phyloP scores from a whole-genome alignment of 2,329 filamentous ascomycete species.

The Colletotrichum sansevieriae region DNA sequence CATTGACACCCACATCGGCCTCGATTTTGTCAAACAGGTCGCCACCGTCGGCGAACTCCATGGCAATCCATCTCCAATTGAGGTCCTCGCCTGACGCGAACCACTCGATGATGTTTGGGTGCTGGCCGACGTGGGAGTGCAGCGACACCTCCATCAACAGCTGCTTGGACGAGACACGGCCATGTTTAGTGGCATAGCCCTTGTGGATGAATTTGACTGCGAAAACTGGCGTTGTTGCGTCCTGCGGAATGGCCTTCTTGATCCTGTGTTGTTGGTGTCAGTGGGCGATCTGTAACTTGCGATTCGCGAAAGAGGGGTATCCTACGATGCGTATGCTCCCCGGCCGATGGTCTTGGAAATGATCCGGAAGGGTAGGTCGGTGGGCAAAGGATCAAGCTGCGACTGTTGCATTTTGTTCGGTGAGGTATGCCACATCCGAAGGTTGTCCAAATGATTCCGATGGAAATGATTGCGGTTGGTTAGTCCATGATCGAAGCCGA shows the following conservation, averaged over 20 bases:
- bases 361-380: constrained; percentile 90
- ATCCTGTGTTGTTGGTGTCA: constrained; percentile 68
- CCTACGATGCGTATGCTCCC: constrained; percentile 96
- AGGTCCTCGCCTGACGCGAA: constrained; percentile 88
- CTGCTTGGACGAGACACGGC: constrained; percentile 89
- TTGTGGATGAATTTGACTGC: constrained; percentile 99
- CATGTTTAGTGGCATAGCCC: constrained; percentile 89
- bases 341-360: constrained; percentile 97
- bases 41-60: constrained; percentile 95
- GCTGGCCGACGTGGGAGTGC: constrained; percentile 88
- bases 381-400: constrained; percentile 88
- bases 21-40: constrained; percentile 99
- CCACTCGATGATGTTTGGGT: constrained; percentile 94
- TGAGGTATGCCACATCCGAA: constrained; percentile 18
- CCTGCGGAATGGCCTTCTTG: constrained; percentile 88
- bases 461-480: constrained; percentile 20
- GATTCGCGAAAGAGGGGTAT: constrained; percentile 25
- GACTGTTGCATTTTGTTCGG: constrained; percentile 73
- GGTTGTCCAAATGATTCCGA: constrained; percentile 24
- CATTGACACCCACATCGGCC: constrained; percentile 92
- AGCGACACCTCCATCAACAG: constrained; percentile 92
- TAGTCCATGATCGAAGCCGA: constrained; percentile 27
- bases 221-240: constrained; percentile 80
- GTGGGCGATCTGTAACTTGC: constrained; percentile 22
- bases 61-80: constrained; percentile 96